Base-by-base conservation (phyloP, 345 rosid species). In the Microthlaspi erraticum region DNA sequence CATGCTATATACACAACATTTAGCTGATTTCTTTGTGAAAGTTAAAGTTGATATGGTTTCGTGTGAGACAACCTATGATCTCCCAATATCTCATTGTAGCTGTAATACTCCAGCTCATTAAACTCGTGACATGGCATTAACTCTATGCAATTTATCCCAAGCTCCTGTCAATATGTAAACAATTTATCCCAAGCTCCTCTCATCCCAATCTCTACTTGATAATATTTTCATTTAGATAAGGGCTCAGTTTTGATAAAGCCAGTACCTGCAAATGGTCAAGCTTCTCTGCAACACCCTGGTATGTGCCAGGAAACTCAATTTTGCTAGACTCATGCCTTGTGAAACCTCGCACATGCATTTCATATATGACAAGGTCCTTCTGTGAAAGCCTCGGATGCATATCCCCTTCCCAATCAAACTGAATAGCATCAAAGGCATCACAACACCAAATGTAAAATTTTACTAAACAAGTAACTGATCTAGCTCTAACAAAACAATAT, bases 401-500 rank as follows among this genome's bases (percentile, higher is more conserved):
- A 86, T 93, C 98, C 58, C 98, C 98, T 71, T 93, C 96, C 98
- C 98, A 93, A 66, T 93, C 96, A 84, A 93, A 88, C 98, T 93
- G 86, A 64, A 78, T 51, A 80, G 11, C 54, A 39, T 14, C 11
- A 45, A 68, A 10, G 7, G 12, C 7, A 64, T 7, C 43, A 44
- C n/a, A 20, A 20, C 23, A 20, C 23, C 23, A 20, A 20, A 20
- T 16, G 13, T 16, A 5, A 20, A 12, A 37, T 17, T 16, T n/a
- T n/a, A 65, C 18, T 19, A 51, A 65, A 50, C 26, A 52, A 65
- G 48, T 20, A 65, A 65, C 46, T n/a, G n/a, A n/a, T n/a, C n/a
- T n/a, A n/a, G n/a, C n/a, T n/a, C n/a, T n/a, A n/a, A n/a, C n/a
- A 49, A 33, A 50, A 54, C n/a, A 4, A 43, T 2, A 5, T 10